Evolutionary conservation across 108 stramenopile species (phyloP), one percentile per base, ranked within the genome.

Genomic region (Phaeodactylum tricornutum): DNA sequence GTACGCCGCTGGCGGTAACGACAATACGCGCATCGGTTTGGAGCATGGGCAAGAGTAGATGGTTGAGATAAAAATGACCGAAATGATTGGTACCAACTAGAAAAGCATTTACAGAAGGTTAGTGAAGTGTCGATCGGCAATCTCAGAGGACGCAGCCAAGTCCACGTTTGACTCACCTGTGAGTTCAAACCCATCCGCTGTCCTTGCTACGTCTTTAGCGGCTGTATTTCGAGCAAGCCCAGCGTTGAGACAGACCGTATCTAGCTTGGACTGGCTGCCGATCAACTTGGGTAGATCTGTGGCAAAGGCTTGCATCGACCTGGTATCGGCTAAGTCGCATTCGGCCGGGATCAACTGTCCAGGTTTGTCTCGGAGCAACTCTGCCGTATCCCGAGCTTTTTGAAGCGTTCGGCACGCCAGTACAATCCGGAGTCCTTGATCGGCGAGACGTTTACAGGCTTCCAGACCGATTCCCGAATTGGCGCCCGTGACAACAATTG

Each of bases 21-120:
- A 83, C 80, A 51, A 92, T 83, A 32, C 69, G 49, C 8, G 71
- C 81, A 26, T 39, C 47, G 1, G 67, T 43, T 12, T 49, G 43
- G 15, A 68, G 46, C 23, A 94, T 63, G 29, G 48, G 32, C 50
- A 84, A 31, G 1, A 95, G 52, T 22, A 89, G 57, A 36, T 79
- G 59, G 36, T 92, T 91, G 42, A 98, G 64, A 23, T 91, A 89
- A 63, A 96, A 96, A 57, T 95, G 95, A n/a, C 94, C 97, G 11
- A 98, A 61, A 57, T 96, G 97, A 63, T 98, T 98, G 11, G 87
- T 91, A 7, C 95, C 95, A 36, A 97, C 72, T 44, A 31, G 33
- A 79, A 62, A 14, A 22, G 39, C 8, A 70, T 75, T 1, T 8
- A 7, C 17, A 8, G 15, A 45, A 21, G 21, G 44, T 6, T 4